Percentiles rank a stretch among this genome's conserved stretches.
Conservation (phyloP, 495 filamentous ascomycete species). For the Hyaloscypha variabilis region DNA sequence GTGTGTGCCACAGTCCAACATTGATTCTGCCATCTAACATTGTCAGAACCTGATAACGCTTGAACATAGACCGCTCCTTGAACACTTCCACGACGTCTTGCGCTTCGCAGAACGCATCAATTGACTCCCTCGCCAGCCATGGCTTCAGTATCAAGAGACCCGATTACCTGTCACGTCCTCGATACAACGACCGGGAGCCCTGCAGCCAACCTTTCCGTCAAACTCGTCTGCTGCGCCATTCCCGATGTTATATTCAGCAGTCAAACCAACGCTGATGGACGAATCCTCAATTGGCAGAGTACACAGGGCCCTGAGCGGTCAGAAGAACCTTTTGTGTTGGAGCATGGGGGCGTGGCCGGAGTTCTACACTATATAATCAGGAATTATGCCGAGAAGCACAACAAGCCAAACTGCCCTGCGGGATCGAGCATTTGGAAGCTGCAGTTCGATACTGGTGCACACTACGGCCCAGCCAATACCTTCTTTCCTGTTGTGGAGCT, state of each 20-base stretch:
- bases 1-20: background rate
- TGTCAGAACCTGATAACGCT: background rate
- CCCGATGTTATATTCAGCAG: slow-evolving; percentile 41
- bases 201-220: slow-evolving; percentile 79
- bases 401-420: slow-evolving; percentile 36
- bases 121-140: slow-evolving; percentile 6
- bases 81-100: background rate
- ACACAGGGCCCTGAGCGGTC: background rate
- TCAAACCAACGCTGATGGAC: slow-evolving; percentile 82
- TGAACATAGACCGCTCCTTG: background rate
- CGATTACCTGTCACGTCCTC: slow-evolving; percentile 65
- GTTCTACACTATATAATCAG: slow-evolving; percentile 37
- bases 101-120: background rate
- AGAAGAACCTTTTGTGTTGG: slow-evolving; percentile 42
- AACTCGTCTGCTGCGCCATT: slow-evolving; percentile 62
- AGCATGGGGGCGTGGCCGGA: slow-evolving; percentile 37
- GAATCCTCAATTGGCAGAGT: slow-evolving; percentile 73
- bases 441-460: slow-evolving; percentile 74
- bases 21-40: background rate
- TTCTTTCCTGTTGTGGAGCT: slow-evolving; percentile 95
- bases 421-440: slow-evolving; percentile 67
- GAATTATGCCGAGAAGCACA: slow-evolving; percentile 28
- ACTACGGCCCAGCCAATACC: slow-evolving; percentile 76
- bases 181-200: slow-evolving; percentile 62
- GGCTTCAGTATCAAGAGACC: slow-evolving; percentile 35